Conservation (phyloP, 176 grass and related monocot species). For the Oryza glaberrima region DNA sequence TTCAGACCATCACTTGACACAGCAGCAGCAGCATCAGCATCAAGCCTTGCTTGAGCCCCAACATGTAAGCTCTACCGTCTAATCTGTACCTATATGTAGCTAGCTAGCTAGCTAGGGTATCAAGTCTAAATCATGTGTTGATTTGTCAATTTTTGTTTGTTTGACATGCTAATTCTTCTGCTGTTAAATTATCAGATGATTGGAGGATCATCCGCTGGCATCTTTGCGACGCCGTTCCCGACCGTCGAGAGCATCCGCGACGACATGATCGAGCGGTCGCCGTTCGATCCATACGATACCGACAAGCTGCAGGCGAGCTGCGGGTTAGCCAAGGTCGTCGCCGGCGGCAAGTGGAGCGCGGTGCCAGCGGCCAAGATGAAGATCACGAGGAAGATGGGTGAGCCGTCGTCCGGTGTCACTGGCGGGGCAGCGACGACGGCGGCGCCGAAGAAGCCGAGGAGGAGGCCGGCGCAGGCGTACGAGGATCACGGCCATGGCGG, state of each 20-base stretch:
- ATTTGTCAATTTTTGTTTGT: not conserved
- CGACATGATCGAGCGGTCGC: constrained; percentile 60
- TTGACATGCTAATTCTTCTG: not conserved
- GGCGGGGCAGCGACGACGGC: not conserved
- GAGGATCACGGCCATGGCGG: constrained; percentile 26
- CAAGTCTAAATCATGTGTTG: not conserved
- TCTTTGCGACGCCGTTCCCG: constrained; percentile 40
- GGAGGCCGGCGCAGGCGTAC: constrained; percentile 34
- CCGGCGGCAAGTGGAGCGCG: constrained; percentile 46
- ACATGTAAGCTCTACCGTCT: constrained; percentile 33
- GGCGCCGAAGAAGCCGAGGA: constrained; percentile 58
- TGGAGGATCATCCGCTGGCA: constrained; percentile 37
- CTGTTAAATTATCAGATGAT: constrained; percentile 50
- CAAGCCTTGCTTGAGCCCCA: constrained; percentile 35
- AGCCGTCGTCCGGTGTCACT: constrained; percentile 28
- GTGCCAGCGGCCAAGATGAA: constrained; percentile 67
- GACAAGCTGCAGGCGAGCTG: constrained; percentile 32
- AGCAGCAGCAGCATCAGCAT: constrained; percentile 27
- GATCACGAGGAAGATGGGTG: constrained; percentile 79
- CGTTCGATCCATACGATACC: constrained; percentile 51
- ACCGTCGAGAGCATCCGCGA: constrained; percentile 63
- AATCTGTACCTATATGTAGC: not conserved
- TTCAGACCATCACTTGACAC: constrained; percentile 48
- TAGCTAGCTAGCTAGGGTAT: not conserved
- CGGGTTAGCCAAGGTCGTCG: not conserved